A percentile compares a stretch with the other conserved stretches of the same genome.
phyloP scores from a whole-genome alignment of 2,329 filamentous ascomycete genomes.

The Talaromyces islandicus region DNA sequence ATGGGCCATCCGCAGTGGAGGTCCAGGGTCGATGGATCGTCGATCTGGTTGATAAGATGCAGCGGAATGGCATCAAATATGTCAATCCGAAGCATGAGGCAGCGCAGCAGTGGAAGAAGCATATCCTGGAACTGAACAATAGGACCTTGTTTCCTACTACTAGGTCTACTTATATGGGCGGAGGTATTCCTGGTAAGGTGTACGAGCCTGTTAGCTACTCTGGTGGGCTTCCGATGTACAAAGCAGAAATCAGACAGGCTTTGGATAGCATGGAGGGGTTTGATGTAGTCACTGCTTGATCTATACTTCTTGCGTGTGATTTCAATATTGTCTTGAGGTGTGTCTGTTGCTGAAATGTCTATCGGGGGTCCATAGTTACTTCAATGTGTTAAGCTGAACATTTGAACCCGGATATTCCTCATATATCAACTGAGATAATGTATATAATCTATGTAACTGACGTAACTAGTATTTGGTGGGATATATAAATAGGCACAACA shows the following conservation, averaged over 20 bases:
- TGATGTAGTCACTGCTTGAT: slow-evolving; percentile 13
- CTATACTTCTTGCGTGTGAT: not conserved
- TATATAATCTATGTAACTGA: too few relatives aligned
- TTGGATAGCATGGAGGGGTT: slow-evolving; percentile 16
- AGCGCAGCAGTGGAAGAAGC: slow-evolving; percentile 45
- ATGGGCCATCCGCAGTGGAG: slow-evolving; percentile 50
- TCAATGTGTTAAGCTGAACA: not conserved
- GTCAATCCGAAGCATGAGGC: slow-evolving; percentile 47
- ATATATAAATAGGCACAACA: not conserved
- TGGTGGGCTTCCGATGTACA: slow-evolving; percentile 19
- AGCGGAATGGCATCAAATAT: slow-evolving; percentile 41
- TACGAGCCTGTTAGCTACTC: slow-evolving; percentile 48
- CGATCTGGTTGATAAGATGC: slow-evolving; percentile 46
- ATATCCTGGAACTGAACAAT: slow-evolving; percentile 41
- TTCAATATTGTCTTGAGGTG: not conserved
- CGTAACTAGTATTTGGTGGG: too few relatives aligned
- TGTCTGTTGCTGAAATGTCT: not conserved
- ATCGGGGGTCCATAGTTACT: too few relatives aligned
- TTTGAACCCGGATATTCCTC: too few relatives aligned
- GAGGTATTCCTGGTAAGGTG: slow-evolving; percentile 49
- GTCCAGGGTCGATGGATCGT: slow-evolving; percentile 53
- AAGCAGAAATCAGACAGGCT: slow-evolving; percentile 15
- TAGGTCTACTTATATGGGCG: slow-evolving; percentile 52
- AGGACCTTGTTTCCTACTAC: slow-evolving; percentile 45
- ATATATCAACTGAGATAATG: too few relatives aligned